Conservation (phyloP, 2,329 filamentous ascomycete species). For the Phoma sp. region DNA sequence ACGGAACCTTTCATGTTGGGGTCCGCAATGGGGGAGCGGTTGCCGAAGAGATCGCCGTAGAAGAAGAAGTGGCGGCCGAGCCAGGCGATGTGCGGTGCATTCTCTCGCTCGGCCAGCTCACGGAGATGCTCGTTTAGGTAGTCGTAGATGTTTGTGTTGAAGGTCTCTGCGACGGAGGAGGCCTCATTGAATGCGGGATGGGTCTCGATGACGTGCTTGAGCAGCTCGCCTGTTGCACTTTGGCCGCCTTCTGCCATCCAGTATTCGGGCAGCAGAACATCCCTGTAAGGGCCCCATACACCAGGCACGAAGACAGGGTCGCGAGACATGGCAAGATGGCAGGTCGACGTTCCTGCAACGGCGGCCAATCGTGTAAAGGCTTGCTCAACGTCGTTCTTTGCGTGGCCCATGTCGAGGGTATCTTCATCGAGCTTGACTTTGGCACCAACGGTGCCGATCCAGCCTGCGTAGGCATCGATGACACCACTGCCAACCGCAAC, state of each 20-base stretch:
- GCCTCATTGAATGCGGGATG: constrained; percentile 89
- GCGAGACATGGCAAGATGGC: constrained; percentile 94
- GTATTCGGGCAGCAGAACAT: constrained; percentile 87
- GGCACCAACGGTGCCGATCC: constrained; percentile 98
- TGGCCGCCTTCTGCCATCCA: constrained; percentile 99
- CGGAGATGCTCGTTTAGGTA: constrained; percentile 89
- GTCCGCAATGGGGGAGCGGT: constrained; percentile 92
- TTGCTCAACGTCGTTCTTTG: constrained; percentile 87
- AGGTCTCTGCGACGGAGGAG: constrained; percentile 77
- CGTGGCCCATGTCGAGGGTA: constrained; percentile 70
- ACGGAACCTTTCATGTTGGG: constrained; percentile 90
- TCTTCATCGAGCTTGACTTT: constrained; percentile 80
- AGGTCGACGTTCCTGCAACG: constrained; percentile 96
- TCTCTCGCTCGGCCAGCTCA: constrained; percentile 72
- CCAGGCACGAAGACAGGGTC: constrained; percentile 93
- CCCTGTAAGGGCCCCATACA: constrained; percentile 96
- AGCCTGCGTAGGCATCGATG: constrained; percentile 97
- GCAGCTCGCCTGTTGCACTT: constrained; percentile 91
- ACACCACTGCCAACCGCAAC: constrained; percentile 95
- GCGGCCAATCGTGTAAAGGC: constrained; percentile 92
- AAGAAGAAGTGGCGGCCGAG: constrained; percentile 96
- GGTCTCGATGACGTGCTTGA: constrained; percentile 94
- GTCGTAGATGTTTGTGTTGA: constrained; percentile 90
- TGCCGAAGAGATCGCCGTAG: constrained; percentile 97
- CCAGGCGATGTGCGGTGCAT: constrained; percentile 81